A percentile compares a stretch with the other conserved stretches of the same genome.
Conservation (phyloP, 306 rosid genomes). For the Styphnolobium japonicum region DNA sequence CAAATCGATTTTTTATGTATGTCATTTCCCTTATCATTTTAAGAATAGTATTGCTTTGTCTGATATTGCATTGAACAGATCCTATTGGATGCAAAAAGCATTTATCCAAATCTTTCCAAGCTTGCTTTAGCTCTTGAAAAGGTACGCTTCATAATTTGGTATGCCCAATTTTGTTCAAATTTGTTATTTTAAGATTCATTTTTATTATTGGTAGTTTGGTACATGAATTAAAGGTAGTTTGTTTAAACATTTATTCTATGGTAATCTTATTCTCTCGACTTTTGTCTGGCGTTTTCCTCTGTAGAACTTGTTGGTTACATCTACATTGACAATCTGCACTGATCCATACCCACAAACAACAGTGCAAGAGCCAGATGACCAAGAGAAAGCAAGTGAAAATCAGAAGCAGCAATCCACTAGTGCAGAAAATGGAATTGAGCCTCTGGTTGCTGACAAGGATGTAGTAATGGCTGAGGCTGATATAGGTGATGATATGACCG, state of each 20-base stretch:
- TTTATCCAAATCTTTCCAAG: constrained; percentile 86
- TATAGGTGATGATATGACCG: constrained; percentile 61
- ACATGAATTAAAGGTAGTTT: not conserved
- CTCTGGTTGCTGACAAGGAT: constrained; percentile 52
- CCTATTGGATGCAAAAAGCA: constrained; percentile 67
- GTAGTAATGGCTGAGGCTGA: constrained; percentile 81
- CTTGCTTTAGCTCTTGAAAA: constrained; percentile 94
- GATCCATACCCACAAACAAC: constrained; percentile 51
- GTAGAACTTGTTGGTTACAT: constrained; percentile 88
- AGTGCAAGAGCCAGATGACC: constrained; percentile 37
- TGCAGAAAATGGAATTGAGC: constrained; percentile 63
- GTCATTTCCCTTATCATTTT: not conserved
- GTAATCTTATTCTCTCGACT: not conserved
- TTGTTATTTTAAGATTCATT: not conserved
- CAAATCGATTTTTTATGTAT: not conserved
- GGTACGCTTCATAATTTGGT: constrained; percentile 48
- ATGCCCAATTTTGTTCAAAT: constrained; percentile 1
- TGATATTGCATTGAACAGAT: constrained; percentile 53
- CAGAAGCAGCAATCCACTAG: constrained; percentile 39
- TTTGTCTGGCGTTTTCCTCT: constrained; percentile 21
- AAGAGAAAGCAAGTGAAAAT: constrained; percentile 48
- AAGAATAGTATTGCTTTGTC: not conserved
- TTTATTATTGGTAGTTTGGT: not conserved
- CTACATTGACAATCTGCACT: constrained; percentile 53
- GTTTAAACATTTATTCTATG: not conserved